Evolutionary conservation across 1,284 basidiomycete genomes (phyloP).

Genomic region (Pseudozyma flocculosa): DNA sequence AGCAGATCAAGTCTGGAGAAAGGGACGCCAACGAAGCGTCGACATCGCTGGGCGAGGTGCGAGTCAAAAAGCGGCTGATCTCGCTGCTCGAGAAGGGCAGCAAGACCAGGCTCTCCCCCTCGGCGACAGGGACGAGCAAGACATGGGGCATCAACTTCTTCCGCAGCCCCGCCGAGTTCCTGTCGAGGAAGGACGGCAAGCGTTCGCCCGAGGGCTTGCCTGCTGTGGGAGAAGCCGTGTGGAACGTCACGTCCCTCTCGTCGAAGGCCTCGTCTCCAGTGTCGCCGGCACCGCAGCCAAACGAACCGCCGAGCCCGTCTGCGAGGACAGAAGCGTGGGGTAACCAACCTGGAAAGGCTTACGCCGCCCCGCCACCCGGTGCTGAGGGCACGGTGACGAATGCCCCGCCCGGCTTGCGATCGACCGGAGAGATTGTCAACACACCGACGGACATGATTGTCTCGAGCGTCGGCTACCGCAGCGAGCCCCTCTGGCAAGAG

Average conservation of each 20-base stretch:
- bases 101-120: conserved; percentile 58
- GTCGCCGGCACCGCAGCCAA: not conserved
- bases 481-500: conserved; percentile 63
- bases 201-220: not conserved
- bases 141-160: conserved; percentile 50
- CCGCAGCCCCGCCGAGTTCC: conserved; percentile 42
- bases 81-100: conserved; percentile 72
- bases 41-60: conserved; percentile 19
- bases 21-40: not conserved
- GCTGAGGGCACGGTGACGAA: not conserved
- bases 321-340: conserved; percentile 3
- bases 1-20: conserved; percentile 4
- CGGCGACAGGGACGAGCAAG: conserved; percentile 7
- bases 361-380: conserved; percentile 1
- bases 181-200: conserved; percentile 5
- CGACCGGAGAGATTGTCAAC: conserved; percentile 66
- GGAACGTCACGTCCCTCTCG: conserved; percentile 35
- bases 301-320: not conserved
- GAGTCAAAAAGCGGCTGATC: conserved; percentile 62
- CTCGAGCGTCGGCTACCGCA: conserved; percentile 83
- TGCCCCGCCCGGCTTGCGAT: not conserved
- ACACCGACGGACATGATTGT: conserved; percentile 75
- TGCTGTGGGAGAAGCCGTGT: conserved; percentile 24
- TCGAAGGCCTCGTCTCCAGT: not conserved
- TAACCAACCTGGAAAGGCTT: conserved; percentile 2